Base-by-base conservation (phyloP, 345 rosid species). In the Chamaenerion angustifolium region DNA sequence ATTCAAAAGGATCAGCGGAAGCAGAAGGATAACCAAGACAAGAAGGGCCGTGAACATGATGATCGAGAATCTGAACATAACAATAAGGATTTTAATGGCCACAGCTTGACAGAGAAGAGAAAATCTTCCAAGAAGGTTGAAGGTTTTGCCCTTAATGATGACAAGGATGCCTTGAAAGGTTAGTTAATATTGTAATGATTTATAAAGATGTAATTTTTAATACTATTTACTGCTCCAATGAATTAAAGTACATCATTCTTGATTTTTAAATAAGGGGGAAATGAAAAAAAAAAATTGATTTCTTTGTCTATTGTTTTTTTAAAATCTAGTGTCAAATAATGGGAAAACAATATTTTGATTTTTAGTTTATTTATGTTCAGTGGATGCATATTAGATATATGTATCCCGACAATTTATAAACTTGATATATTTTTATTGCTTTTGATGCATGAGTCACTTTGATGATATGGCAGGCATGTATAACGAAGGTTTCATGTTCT, bases 1-100 rank as follows among this genome's bases (percentile, higher is more conserved):
- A 42, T 70, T 72, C 95, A 71, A n/a, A 82, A 77, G 66, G 98
- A 87, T 47, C 96, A 72, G 74, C 78, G 82, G 64, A 92, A 74
- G 66, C 81, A 84, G 51, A 87, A 82, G 79, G 37, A 31, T 31
- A 31, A 31, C 10, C 37, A 8, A 31, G 37, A 31, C 10, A 31
- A 31, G 37, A 78, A 76, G 71, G 75, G 59, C 63, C 81, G 69
- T 62, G 89, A 80, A 66, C 74, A 65, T 59, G 83, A 76, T 40
- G 89, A 82, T 54, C 65, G 81, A 72, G 94, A 82, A 68, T 64
- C 79, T 45, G 93, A 84, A 55, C 87, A 73, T 54, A 95, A 84
- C 50, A 71, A 50, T 68, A 75, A 63, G 61, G 85, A 76, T 48
- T 63, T 70, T 58, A 67, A 65, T 64, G 63, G 61, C 62, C 95